phyloP scores from a whole-genome alignment of 805 yeast genomes.

The Kockiozyma suomiensis region DNA sequence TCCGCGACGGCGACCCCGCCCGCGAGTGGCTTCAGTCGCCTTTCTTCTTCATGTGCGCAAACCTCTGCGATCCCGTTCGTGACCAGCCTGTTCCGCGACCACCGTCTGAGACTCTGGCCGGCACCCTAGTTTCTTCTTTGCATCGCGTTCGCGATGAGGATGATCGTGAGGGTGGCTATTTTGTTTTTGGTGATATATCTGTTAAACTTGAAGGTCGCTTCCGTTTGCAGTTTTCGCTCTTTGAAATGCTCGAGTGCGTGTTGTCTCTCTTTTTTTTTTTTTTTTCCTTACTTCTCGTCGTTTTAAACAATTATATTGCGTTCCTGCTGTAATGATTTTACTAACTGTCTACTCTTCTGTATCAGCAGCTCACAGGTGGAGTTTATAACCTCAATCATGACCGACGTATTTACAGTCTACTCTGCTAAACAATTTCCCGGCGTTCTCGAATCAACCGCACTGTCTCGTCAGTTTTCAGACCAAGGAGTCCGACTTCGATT shows the following conservation, averaged over 20 bases:
- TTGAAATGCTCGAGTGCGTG: constrained; percentile 34
- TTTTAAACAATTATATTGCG: no score
- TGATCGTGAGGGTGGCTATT: constrained; percentile 32
- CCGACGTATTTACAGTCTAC: constrained; percentile 31
- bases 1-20: constrained; percentile 26
- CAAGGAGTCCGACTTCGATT: constrained; percentile 36
- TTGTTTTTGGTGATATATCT: constrained; percentile 35
- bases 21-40: constrained; percentile 33
- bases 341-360: neutral
- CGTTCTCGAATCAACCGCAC: constrained; percentile 33
- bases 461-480: constrained; percentile 35
- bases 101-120: constrained; percentile 33
- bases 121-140: constrained; percentile 34
- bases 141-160: constrained; percentile 32
- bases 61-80: constrained; percentile 19
- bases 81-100: constrained; percentile 24
- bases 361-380: constrained; percentile 34
- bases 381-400: constrained; percentile 26
- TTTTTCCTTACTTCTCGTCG: no score
- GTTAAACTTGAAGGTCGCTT: constrained; percentile 33
- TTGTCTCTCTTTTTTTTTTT: no score
- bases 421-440: constrained; percentile 33
- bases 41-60: constrained; percentile 35
- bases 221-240: constrained; percentile 32
- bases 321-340: no score